These are phyloP conservation scores for Tarenaya hassleriana DNA, from an alignment of 345 rosid species.

Conservation along the genomic window DNA sequence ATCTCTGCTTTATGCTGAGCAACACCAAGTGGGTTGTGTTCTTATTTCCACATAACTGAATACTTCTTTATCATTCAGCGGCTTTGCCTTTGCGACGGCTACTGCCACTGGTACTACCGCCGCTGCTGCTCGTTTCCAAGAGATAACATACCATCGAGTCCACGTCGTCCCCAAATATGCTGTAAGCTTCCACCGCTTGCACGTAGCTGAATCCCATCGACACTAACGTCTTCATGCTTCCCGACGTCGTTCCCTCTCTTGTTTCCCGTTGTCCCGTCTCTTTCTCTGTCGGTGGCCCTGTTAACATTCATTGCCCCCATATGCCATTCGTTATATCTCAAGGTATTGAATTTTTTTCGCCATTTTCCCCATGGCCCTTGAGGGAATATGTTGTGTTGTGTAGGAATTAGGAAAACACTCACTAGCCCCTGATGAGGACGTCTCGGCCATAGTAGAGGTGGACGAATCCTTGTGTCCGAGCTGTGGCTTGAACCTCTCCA, in stretches of 20 bases:
- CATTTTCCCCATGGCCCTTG: too few relatives aligned
- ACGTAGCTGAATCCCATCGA: slow-evolving; percentile 95
- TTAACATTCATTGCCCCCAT: too few relatives aligned
- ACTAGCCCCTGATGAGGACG: slow-evolving; percentile 97
- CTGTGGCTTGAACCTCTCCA: slow-evolving; percentile 65
- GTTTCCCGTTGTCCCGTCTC: slow-evolving; percentile 35
- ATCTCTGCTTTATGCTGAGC: too few relatives aligned
- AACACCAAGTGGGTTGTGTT: too few relatives aligned
- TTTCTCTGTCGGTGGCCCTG: too few relatives aligned
- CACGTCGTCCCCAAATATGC: slow-evolving; percentile 93
- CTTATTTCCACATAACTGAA: too few relatives aligned
- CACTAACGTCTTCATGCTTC: slow-evolving; percentile 61
- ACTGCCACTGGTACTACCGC: too few relatives aligned
- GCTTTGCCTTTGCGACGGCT: slow-evolving; percentile 45
- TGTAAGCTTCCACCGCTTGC: slow-evolving; percentile 83
- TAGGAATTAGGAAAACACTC: slow-evolving; percentile 29
- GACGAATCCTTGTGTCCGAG: slow-evolving; percentile 61
- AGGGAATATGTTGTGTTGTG: too few relatives aligned
- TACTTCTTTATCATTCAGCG: slow-evolving; percentile 33
- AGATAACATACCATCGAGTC: slow-evolving; percentile 91
- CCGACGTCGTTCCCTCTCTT: slow-evolving; percentile 33
- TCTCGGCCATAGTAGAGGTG: slow-evolving; percentile 70
- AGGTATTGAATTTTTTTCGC: too few relatives aligned
- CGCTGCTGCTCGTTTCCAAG: slow-evolving; percentile 64
- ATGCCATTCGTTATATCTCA: too few relatives aligned